Conservation (phyloP, 495 filamentous ascomycete species). For the Penicillium argentinense region DNA sequence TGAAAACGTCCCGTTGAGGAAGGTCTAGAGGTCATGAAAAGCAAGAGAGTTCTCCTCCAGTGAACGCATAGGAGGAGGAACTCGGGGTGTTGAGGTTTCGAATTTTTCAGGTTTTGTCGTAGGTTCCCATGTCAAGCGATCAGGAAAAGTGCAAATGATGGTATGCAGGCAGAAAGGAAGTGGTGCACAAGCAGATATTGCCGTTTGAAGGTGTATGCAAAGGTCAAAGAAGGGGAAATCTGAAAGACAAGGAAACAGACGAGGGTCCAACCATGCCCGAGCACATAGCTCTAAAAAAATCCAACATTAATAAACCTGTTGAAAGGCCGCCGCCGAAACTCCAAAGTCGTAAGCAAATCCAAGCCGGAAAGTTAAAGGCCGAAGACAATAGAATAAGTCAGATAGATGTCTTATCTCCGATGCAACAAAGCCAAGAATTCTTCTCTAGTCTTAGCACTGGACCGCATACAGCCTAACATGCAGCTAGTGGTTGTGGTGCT, state of each 20-base stretch:
- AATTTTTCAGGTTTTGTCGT: no score
- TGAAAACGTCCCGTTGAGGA: slow-evolving; percentile 8
- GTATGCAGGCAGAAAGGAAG: background rate
- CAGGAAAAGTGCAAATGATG: background rate
- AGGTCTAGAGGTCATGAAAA: slow-evolving; percentile 16
- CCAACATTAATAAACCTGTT: slow-evolving; percentile 30
- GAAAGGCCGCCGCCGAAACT: slow-evolving; percentile 43
- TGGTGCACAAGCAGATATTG: background rate
- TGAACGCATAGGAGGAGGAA: background rate
- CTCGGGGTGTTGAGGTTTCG: no score
- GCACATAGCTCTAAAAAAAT: slow-evolving; percentile 8
- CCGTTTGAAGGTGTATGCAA: slow-evolving; percentile 18
- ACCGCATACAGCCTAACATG: slow-evolving; percentile 91
- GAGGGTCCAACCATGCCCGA: slow-evolving; percentile 7
- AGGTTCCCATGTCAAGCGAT: background rate
- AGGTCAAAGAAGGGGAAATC: no score
- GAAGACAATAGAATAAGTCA: slow-evolving; percentile 19
- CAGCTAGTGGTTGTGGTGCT: slow-evolving; percentile 91
- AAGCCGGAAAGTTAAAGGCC: slow-evolving; percentile 25
- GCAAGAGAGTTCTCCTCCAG: slow-evolving; percentile 9
- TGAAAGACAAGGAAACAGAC: slow-evolving; percentile 1
- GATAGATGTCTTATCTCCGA: slow-evolving; percentile 39
- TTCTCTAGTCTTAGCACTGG: slow-evolving; percentile 87
- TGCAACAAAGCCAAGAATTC: slow-evolving; percentile 88
- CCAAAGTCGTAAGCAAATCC: slow-evolving; percentile 34